Conservation (phyloP, 345 rosid genomes). For the Linum usitatissimum region DNA sequence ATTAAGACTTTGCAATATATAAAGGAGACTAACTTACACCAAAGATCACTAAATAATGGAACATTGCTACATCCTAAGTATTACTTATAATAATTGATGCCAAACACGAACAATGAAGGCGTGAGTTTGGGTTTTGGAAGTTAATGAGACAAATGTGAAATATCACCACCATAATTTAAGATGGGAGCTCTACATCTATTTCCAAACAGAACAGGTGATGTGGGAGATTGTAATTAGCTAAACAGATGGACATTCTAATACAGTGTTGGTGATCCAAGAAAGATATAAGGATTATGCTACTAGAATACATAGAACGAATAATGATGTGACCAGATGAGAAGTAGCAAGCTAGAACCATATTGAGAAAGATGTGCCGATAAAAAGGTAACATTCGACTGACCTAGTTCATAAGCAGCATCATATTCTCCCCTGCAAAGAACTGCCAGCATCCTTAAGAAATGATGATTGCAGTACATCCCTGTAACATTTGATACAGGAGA, state of each 20-base stretch:
- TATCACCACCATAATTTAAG: not conserved
- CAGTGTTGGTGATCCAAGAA: too few relatives aligned
- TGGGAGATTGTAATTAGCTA: not conserved
- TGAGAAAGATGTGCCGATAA: not conserved
- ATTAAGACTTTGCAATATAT: not conserved
- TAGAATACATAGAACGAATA: not conserved
- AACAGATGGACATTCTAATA: not conserved
- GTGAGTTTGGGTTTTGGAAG: not conserved
- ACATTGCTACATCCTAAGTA: too few relatives aligned
- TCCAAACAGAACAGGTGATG: not conserved
- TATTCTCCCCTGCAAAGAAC: conserved; percentile 56
- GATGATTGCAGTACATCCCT: conserved; percentile 88
- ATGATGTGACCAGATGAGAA: not conserved
- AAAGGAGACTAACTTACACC: not conserved
- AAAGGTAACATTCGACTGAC: conserved; percentile 24
- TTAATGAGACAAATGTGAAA: not conserved
- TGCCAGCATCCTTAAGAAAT: conserved; percentile 75
- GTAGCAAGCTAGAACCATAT: not conserved
- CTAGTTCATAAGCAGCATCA: conserved; percentile 59
- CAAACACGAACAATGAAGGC: not conserved
- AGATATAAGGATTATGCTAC: not conserved
- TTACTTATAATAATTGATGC: not conserved
- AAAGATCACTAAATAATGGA: not conserved
- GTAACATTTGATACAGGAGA: conserved; percentile 13
- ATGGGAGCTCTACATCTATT: too few relatives aligned